phyloP scores from a whole-genome alignment of 176 grass and related monocot genomes.

The Areca catechu region DNA sequence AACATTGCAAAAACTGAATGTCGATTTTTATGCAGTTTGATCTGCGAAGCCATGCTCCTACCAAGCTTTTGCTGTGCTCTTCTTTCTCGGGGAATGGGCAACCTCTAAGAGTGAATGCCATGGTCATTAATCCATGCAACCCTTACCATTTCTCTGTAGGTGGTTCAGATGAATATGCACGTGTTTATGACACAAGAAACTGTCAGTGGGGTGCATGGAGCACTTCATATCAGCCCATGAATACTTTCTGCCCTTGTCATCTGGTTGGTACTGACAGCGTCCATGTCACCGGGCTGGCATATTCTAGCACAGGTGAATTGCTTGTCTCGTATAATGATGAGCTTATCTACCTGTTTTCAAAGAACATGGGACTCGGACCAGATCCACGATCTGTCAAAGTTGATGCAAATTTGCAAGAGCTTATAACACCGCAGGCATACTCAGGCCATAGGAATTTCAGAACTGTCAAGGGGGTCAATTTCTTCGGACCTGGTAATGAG shows the following conservation, averaged over 20 bases:
- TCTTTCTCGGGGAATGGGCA: conserved; percentile 39
- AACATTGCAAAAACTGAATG: conserved; percentile 4
- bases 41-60: conserved; percentile 43
- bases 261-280: conserved; percentile 40
- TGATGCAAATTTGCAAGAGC: conserved; percentile 24
- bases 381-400: conserved; percentile 25
- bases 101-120: conserved; percentile 47
- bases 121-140: conserved; percentile 55
- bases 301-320: conserved; percentile 57
- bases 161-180: conserved; percentile 64
- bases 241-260: conserved; percentile 63
- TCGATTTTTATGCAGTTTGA: conserved; percentile 55
- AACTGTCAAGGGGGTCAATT: conserved; percentile 74
- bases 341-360: conserved; percentile 60
- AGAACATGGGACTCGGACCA: conserved; percentile 49
- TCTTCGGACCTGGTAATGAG: conserved; percentile 71
- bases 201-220: conserved; percentile 26
- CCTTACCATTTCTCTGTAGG: conserved; percentile 62
- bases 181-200: conserved; percentile 70
- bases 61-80: conserved; percentile 68
- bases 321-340: conserved; percentile 83
- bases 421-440: conserved; percentile 42
- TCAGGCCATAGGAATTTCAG: conserved; percentile 69
- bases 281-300: conserved; percentile 61
- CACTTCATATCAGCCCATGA: conserved; percentile 34